Percentiles rank a stretch among this genome's conserved stretches.
Conservation (phyloP, 1,284 basidiomycete species). For the Leucoagaricus sp. region DNA sequence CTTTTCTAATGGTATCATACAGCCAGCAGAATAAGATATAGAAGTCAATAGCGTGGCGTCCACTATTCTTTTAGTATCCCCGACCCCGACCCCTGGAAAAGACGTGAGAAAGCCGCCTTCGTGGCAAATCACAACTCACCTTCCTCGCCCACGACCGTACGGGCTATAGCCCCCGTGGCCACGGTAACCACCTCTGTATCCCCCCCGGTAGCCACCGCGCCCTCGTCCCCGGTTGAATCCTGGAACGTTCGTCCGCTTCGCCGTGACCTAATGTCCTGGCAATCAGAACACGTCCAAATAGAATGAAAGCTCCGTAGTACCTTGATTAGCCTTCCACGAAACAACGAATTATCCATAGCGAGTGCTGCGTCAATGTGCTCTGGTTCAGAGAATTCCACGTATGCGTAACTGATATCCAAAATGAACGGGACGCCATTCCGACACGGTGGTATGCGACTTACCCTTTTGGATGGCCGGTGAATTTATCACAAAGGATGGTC, state of each 20-base stretch:
- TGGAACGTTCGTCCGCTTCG: constrained; percentile 92
- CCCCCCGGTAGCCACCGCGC: constrained; percentile 70
- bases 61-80: constrained; percentile 47
- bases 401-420: constrained; percentile 75
- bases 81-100: constrained; percentile 65
- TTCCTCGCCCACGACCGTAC: constrained; percentile 77
- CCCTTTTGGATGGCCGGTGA: constrained; percentile 99
- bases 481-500: constrained; percentile 99
- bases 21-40: constrained; percentile 13
- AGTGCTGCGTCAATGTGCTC: constrained; percentile 90
- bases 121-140: constrained; percentile 49
- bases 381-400: constrained; percentile 98
- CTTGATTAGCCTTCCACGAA: constrained; percentile 92
- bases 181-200: constrained; percentile 69
- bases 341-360: constrained; percentile 95
- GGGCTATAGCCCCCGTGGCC: constrained; percentile 73
- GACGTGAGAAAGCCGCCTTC: constrained; percentile 5
- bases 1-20: constrained; percentile 29
- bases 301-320: constrained; percentile 44
- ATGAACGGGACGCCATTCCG: not conserved
- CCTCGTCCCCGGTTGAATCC: constrained; percentile 86
- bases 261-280: constrained; percentile 66
- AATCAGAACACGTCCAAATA: not conserved
- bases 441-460: constrained; percentile 35
- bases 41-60: not conserved